A percentile compares a stretch with the other conserved stretches of the same genome.
These are phyloP conservation scores for Pneumocystis canis DNA, from an alignment of 1,139 yeast genomes.

Conservation along the genomic window DNA sequence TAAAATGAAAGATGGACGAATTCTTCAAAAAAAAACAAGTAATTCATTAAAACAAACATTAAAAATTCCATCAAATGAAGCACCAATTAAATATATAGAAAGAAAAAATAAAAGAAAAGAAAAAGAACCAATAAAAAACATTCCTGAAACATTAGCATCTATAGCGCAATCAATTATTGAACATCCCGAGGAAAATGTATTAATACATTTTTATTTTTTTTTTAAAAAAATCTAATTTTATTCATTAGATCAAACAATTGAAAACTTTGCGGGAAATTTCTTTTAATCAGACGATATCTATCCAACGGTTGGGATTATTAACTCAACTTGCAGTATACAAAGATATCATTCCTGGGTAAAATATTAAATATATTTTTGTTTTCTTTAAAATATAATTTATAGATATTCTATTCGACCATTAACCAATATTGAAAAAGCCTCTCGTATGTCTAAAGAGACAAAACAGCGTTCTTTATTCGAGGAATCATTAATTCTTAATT, in stretches of 20 bases:
- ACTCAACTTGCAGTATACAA: constrained; percentile 77
- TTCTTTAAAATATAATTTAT: not conserved
- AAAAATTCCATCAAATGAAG: constrained; percentile 17
- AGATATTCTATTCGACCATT: constrained; percentile 62
- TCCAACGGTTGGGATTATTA: constrained; percentile 58
- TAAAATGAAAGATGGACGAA: constrained; percentile 51
- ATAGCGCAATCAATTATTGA: constrained; percentile 66
- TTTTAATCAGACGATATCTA: constrained; percentile 31
- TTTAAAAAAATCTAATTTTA: not conserved
- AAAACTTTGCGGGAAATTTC: constrained; percentile 44
- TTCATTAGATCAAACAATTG: constrained; percentile 33
- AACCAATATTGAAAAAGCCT: constrained; percentile 58
- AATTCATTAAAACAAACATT: constrained; percentile 18
- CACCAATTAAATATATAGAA: constrained; percentile 6
- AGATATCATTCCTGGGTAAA: constrained; percentile 52
- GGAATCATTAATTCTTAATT: constrained; percentile 55
- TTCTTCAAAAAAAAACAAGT: constrained; percentile 38
- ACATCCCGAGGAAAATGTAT: constrained; percentile 69
- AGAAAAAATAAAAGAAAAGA: constrained; percentile 16
- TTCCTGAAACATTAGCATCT: constrained; percentile 75
- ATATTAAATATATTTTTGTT: constrained; percentile 25
- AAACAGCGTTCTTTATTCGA: constrained; percentile 64
- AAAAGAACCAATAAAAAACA: constrained; percentile 25
- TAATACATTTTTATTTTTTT: not conserved
- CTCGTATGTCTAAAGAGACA: constrained; percentile 71